Percentiles rank a stretch among this genome's conserved stretches.
Evolutionary conservation across 306 rosid genomes (phyloP).

Genomic region (Dalbergia oliveri): DNA sequence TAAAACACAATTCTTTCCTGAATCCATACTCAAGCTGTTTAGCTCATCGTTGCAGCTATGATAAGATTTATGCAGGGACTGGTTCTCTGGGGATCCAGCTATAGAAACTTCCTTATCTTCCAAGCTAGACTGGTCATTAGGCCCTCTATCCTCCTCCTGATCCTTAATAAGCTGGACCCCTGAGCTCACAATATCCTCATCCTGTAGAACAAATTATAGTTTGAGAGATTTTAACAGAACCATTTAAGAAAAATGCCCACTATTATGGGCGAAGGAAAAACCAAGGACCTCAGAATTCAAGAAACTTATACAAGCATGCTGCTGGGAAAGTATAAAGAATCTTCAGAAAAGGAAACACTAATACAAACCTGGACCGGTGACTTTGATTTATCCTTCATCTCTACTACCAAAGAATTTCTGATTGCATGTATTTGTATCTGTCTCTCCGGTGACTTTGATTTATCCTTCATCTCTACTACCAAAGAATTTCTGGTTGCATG

Average conservation of each 20-base stretch:
- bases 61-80: slow-evolving; percentile 46
- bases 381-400: slow-evolving; percentile 59
- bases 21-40: slow-evolving; percentile 31
- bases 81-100: slow-evolving; percentile 47
- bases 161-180: slow-evolving; percentile 45
- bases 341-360: slow-evolving; percentile 37
- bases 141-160: slow-evolving; percentile 52
- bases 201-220: slow-evolving; percentile 60
- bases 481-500: slow-evolving; percentile 55
- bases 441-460: slow-evolving; percentile 51
- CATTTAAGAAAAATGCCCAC: slow-evolving; percentile 1
- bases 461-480: slow-evolving; percentile 67
- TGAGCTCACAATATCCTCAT: slow-evolving; percentile 54
- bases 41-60: slow-evolving; percentile 48
- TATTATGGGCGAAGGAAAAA: background rate
- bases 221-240: slow-evolving; percentile 25
- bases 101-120: slow-evolving; percentile 38
- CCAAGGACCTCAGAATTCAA: slow-evolving; percentile 30
- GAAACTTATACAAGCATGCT: slow-evolving; percentile 34
- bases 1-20: slow-evolving; percentile 45
- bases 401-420: slow-evolving; percentile 64
- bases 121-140: slow-evolving; percentile 43
- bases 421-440: slow-evolving; percentile 57
- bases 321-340: slow-evolving; percentile 22
- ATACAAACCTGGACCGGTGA: slow-evolving; percentile 62